These are phyloP conservation scores for Phalaenopsis hybrid DNA, from an alignment of 116 monocot species.

Conservation along the genomic window DNA sequence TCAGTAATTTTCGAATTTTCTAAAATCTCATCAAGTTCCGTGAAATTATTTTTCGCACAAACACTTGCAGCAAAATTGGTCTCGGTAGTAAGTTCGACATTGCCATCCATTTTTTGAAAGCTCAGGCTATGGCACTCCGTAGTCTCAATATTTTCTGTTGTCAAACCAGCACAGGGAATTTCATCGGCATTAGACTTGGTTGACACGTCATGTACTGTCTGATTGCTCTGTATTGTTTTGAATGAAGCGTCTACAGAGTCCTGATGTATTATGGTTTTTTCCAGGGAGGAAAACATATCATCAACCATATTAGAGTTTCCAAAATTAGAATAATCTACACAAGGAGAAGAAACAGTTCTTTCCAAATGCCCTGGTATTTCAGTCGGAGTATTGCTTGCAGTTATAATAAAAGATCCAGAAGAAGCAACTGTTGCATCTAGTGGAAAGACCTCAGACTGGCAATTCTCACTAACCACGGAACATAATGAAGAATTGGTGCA, in stretches of 20 bases:
- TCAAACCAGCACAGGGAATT: constrained; percentile 6
- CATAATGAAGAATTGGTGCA: constrained; percentile 42
- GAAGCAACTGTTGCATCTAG: constrained; percentile 24
- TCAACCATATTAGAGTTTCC: constrained; percentile 8
- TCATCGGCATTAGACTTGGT: background rate
- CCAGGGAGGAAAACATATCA: constrained; percentile 26
- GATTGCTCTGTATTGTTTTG: constrained; percentile 5
- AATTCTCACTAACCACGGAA: constrained; percentile 35
- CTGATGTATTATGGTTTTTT: constrained; percentile 14
- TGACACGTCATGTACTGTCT: constrained; percentile 7
- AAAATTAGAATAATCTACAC: constrained; percentile 21
- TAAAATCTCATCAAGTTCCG: background rate
- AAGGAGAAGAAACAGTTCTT: constrained; percentile 28
- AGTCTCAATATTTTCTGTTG: background rate
- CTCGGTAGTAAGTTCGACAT: background rate
- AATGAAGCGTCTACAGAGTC: constrained; percentile 11
- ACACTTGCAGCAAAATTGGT: constrained; percentile 5
- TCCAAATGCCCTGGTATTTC: constrained; percentile 21
- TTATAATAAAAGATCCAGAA: constrained; percentile 33
- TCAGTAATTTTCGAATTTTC: constrained; percentile 10
- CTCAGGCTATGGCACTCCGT: constrained; percentile 10
- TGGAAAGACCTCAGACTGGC: constrained; percentile 18
- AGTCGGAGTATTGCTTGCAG: constrained; percentile 21
- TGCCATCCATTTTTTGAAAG: constrained; percentile 4
- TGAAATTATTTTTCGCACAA: constrained; percentile 16